Evolutionary conservation across 352 stramenopile species (phyloP).

Genomic region (Plasmopara viticola): DNA sequence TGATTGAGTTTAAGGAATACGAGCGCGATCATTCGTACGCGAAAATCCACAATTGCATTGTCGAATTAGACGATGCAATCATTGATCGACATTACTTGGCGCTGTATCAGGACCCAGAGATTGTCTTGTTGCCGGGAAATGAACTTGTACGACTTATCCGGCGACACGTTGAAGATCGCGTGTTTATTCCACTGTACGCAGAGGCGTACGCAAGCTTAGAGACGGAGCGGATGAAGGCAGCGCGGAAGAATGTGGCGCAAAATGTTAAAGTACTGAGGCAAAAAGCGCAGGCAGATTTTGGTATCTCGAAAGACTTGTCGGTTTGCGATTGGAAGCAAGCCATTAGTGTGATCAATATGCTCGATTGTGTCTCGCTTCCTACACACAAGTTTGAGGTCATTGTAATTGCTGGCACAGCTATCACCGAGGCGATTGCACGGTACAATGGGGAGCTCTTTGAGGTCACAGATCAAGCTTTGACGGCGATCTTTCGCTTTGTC

Average conservation of each 20-base stretch:
- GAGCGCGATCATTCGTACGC: slow-evolving; percentile 43
- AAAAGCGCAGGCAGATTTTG: slow-evolving; percentile 54
- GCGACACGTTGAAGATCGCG: slow-evolving; percentile 69
- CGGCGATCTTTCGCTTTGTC: slow-evolving; percentile 61
- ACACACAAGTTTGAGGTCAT: slow-evolving; percentile 83
- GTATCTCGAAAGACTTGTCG: slow-evolving; percentile 55
- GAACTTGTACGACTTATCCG: slow-evolving; percentile 71
- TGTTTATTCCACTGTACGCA: slow-evolving; percentile 58
- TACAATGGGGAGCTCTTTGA: slow-evolving; percentile 54
- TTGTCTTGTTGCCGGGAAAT: slow-evolving; percentile 64
- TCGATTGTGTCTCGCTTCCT: slow-evolving; percentile 74
- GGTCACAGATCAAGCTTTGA: slow-evolving; percentile 51
- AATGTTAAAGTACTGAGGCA: slow-evolving; percentile 59
- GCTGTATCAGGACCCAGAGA: slow-evolving; percentile 52
- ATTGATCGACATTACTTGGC: slow-evolving; percentile 61
- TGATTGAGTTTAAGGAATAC: slow-evolving; percentile 47
- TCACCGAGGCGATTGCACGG: slow-evolving; percentile 43
- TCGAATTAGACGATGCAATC: slow-evolving; percentile 55
- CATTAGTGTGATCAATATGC: slow-evolving; percentile 44
- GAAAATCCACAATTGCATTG: slow-evolving; percentile 54
- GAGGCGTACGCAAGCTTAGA: slow-evolving; percentile 56
- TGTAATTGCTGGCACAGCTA: slow-evolving; percentile 41
- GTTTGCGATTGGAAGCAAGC: slow-evolving; percentile 56
- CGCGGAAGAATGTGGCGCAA: slow-evolving; percentile 29
- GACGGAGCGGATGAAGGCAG: slow-evolving; percentile 27